Evolutionary conservation across 1,284 basidiomycete species (phyloP).

Genomic region (Malassezia japonica): DNA sequence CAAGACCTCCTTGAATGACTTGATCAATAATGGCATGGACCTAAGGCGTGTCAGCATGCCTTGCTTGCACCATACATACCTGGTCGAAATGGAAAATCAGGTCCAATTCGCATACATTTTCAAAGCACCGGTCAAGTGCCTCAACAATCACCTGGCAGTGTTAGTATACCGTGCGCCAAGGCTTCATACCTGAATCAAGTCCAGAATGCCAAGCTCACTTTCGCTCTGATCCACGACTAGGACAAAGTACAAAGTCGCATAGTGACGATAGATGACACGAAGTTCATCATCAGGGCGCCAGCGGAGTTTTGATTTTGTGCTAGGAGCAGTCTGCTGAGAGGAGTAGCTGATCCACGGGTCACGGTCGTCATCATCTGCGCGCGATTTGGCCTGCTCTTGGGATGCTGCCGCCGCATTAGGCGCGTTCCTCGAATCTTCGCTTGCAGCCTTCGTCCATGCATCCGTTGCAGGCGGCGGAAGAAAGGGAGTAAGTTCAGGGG

Average conservation of each 20-base stretch:
- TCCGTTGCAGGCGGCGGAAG: constrained; percentile 29
- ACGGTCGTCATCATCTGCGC: constrained; percentile 21
- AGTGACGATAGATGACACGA: constrained; percentile 52
- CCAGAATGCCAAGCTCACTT: constrained; percentile 88
- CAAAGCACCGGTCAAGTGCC: constrained; percentile 84
- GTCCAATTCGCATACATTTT: constrained; percentile 97
- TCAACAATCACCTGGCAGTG: constrained; percentile 84
- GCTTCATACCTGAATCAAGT: constrained; percentile 77
- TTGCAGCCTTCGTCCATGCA: constrained; percentile 8
- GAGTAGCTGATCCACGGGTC: constrained; percentile 14
- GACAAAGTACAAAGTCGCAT: constrained; percentile 93
- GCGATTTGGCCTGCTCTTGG: no score
- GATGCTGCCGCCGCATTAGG: no score
- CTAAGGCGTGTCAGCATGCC: constrained; percentile 36
- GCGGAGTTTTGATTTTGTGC: background rate
- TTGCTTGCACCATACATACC: constrained; percentile 53
- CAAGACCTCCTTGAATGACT: constrained; percentile 90
- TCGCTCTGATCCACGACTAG: constrained; percentile 91
- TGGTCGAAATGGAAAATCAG: constrained; percentile 98
- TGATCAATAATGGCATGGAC: constrained; percentile 89
- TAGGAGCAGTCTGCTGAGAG: background rate
- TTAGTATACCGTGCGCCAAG: background rate
- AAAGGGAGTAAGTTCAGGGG: constrained; percentile 38
- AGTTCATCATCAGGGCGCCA: constrained; percentile 27
- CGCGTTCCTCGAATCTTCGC: background rate